phyloP scores from a whole-genome alignment of 768 basidiomycete genomes.

The Epithele typhae region DNA sequence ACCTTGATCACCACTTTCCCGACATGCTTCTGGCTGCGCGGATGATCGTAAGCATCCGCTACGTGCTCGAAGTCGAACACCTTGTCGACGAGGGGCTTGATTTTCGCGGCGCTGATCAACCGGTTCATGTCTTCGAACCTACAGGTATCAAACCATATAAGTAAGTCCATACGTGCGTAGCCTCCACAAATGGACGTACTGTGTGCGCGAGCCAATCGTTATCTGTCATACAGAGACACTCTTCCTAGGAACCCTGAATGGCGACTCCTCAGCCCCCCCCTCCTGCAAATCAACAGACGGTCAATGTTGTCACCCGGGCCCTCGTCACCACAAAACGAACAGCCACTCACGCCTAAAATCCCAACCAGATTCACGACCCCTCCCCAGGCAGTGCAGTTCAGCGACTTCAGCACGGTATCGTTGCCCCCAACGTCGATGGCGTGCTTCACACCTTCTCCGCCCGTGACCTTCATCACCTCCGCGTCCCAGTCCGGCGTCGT shows the following conservation, averaged over 20 bases:
- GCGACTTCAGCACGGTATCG: slow-evolving; percentile 43
- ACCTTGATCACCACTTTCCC: no score
- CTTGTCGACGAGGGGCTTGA: no score
- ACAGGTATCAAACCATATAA: slow-evolving; percentile 20
- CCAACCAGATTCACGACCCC: slow-evolving; percentile 31
- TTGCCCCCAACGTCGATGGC: slow-evolving; percentile 47
- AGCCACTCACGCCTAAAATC: slow-evolving; percentile 35
- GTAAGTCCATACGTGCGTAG: slow-evolving; percentile 18
- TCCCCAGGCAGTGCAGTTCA: slow-evolving; percentile 34
- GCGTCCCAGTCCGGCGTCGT: slow-evolving; percentile 54
- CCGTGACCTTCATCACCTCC: slow-evolving; percentile 39
- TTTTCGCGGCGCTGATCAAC: slow-evolving; percentile 38
- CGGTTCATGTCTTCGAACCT: slow-evolving; percentile 54
- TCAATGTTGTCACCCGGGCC: neutral
- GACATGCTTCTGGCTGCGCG: no score
- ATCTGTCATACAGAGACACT: slow-evolving; percentile 44
- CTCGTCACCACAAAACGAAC: no score
- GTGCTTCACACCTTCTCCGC: slow-evolving; percentile 28
- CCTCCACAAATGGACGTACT: slow-evolving; percentile 34
- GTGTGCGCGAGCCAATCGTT: slow-evolving; percentile 53
- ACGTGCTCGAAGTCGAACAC: no score
- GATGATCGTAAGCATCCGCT: no score
- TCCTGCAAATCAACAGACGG: slow-evolving; percentile 1
- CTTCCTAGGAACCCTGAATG: slow-evolving; percentile 14
- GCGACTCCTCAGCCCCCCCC: slow-evolving; percentile 15